Percentiles rank a stretch among this genome's conserved stretches.
Conservation (phyloP, 1,284 basidiomycete species). For the Ganoderma leucocontextum region DNA sequence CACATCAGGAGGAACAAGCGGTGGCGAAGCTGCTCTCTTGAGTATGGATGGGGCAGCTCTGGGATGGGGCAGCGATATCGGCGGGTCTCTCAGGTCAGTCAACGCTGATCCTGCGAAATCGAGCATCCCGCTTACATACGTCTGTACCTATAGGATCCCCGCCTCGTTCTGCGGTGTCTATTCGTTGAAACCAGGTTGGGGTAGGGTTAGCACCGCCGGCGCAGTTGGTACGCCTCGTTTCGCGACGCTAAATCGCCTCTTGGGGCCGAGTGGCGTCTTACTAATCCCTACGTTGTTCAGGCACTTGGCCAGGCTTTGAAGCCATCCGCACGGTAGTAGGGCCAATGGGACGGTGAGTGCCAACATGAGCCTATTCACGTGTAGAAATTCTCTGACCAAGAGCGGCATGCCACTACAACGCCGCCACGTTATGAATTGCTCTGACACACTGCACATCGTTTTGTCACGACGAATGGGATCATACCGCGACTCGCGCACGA, state of each 20-base stretch:
- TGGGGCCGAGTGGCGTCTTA: neutral
- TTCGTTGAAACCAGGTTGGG: conserved; percentile 75
- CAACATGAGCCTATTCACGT: conserved; percentile 11
- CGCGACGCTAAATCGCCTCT: neutral
- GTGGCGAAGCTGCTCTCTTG: conserved; percentile 82
- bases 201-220: conserved; percentile 61
- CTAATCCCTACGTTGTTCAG: conserved; percentile 39
- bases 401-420: neutral
- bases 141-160: conserved; percentile 69
- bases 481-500: neutral
- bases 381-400: neutral
- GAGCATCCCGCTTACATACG: conserved; percentile 13
- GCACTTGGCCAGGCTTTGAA: conserved; percentile 69
- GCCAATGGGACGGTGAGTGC: conserved; percentile 74
- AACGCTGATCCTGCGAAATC: neutral
- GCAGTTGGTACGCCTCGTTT: conserved; percentile 48
- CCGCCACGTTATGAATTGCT: conserved; percentile 3
- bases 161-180: conserved; percentile 84
- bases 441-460: neutral
- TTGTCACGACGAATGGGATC: neutral
- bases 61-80: conserved; percentile 84
- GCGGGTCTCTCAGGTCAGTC: conserved; percentile 61
- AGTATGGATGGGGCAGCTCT: conserved; percentile 79
- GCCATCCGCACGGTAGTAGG: conserved; percentile 68
- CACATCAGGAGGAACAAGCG: conserved; percentile 81